Conservation (phyloP, 331 rosid species). For the Stylosanthes scabra region DNA sequence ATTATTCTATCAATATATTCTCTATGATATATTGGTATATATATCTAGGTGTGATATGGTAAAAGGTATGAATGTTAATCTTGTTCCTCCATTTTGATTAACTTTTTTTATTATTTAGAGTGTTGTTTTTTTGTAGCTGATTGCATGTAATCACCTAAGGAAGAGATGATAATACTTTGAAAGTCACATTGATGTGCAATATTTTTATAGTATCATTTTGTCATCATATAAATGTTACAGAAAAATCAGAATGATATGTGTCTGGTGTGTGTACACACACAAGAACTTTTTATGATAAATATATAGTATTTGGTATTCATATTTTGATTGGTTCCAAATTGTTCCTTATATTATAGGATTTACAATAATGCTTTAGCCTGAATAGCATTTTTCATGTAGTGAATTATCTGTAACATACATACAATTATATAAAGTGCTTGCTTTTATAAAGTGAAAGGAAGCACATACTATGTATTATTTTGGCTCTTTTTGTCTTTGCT, state of each 20-base stretch:
- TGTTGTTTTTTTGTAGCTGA: conserved; percentile 4
- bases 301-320: background rate
- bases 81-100: conserved; percentile 1
- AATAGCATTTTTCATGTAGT: conserved; percentile 11
- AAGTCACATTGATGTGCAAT: conserved; percentile 3
- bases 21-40: conserved; percentile 14
- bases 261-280: background rate
- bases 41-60: background rate
- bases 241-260: background rate
- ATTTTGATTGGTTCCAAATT: background rate
- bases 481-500: conserved; percentile 32
- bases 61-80: conserved; percentile 17
- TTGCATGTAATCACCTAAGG: conserved; percentile 11
- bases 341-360: background rate
- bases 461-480: background rate
- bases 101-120: background rate
- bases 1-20: too few species aligned
- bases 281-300: background rate
- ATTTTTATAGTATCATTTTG: background rate
- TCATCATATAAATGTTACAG: background rate
- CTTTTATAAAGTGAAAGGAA: conserved; percentile 34
- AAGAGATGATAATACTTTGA: conserved; percentile 1
- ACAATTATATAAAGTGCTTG: background rate
- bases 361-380: background rate
- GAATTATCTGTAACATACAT: conserved; percentile 23